phyloP scores from a whole-genome alignment of 495 filamentous ascomycete species.

The Penicillium steckii region DNA sequence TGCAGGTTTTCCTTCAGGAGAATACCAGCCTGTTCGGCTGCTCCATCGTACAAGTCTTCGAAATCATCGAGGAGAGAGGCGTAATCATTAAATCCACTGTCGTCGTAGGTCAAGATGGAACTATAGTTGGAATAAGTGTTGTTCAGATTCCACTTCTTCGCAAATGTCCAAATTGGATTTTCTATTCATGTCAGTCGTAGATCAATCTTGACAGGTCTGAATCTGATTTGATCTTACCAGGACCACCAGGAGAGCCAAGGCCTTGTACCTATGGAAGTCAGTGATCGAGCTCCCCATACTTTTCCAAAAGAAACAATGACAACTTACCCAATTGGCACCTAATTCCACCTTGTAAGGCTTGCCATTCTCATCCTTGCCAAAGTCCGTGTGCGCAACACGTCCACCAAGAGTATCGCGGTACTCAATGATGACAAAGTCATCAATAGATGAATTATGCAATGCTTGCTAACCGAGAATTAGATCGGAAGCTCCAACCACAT shows the following conservation, averaged over 20 bases:
- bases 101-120: conserved; percentile 19
- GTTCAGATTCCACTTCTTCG: conserved; percentile 17
- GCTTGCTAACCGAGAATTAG: conserved; percentile 14
- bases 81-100: conserved; percentile 17
- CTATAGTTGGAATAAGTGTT: conserved; percentile 20
- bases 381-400: conserved; percentile 15
- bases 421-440: conserved; percentile 23
- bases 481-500: neutral
- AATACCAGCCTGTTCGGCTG: conserved; percentile 9
- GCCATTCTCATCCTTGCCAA: conserved; percentile 18
- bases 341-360: conserved; percentile 19
- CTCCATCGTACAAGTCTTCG: conserved; percentile 4
- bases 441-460: conserved; percentile 15
- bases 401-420: conserved; percentile 20
- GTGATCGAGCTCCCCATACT: neutral
- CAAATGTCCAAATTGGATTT: conserved; percentile 21
- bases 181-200: neutral
- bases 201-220: neutral
- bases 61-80: conserved; percentile 10
- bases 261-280: conserved; percentile 14
- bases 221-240: conserved; percentile 6
- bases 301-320: neutral
- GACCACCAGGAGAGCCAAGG: conserved; percentile 16
- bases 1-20: conserved; percentile 59
- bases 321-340: conserved; percentile 20